Evolutionary conservation across 2,329 filamentous ascomycete species (phyloP), one percentile per base, ranked within the genome.

Genomic region (Pyrenophora seminiperda): DNA sequence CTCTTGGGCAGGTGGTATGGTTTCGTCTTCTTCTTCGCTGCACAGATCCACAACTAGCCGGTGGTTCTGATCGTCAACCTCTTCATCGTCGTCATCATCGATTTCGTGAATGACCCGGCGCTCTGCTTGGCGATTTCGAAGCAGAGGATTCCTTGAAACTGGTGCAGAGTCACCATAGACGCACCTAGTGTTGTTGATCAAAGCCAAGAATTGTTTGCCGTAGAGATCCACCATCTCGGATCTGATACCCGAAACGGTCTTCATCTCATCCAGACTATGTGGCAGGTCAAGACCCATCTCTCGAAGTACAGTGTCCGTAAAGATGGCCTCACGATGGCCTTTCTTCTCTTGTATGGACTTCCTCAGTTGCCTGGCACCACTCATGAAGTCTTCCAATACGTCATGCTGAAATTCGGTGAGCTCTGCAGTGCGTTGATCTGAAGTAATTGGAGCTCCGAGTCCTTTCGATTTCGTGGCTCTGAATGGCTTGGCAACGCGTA

Each of bases 201-300:
- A 69, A 1, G 78, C 76, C 30, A 89, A 67, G 54, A 93, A 84
- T 44, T 76, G 78, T 27, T 72, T 74, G 6, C 89, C 89, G 64
- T 86, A 84, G 2, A 77, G 75, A 36, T 77, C 67, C 18, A 91
- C 86, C 65, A 84, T 87, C 19, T 84, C 82, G 1, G 68, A 56
- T 45, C 87, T 80, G 50, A 92, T 86, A 7, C 81, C 82, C 0
- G 79, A 79, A 40, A 93, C 88, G 7, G 72, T 71, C 24, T 73
- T 75, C 84, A 94, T 88, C 49, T 84, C 76, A 13, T 82, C 79
- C 7, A 83, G 63, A 7, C 78, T 83, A 6, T 76, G 78, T 1
- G 88, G 89, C 78, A 88, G 88, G 27, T 78, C 73, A 41, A 91
- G 83, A 10, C 83, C 86, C 87, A 94, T 92, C 59, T 87, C 82